These are phyloP conservation scores for Diaporthe citrichinensis DNA, from an alignment of 2,329 filamentous ascomycete species.

Conservation along the genomic window DNA sequence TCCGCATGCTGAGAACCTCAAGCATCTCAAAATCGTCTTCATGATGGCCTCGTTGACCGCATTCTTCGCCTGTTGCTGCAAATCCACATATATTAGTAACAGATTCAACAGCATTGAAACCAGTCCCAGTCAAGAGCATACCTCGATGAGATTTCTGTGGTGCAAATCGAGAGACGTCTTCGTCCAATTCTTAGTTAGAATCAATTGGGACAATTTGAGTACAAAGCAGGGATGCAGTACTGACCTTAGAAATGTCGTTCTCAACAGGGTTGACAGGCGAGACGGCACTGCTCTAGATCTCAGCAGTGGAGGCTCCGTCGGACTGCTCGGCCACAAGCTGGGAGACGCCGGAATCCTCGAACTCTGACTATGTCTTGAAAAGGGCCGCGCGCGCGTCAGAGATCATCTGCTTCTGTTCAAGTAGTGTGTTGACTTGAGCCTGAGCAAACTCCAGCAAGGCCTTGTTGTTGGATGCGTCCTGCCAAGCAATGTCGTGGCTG, in stretches of 20 bases:
- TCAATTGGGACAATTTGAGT: accelerated
- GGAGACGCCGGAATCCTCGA: neutral
- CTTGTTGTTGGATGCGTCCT: neutral
- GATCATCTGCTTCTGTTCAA: neutral
- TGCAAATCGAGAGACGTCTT: neutral
- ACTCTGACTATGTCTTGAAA: neutral
- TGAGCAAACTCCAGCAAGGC: neutral
- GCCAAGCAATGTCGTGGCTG: neutral
- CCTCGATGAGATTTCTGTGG: neutral
- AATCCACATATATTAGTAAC: neutral
- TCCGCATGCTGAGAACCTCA: neutral
- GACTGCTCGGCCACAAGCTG: neutral
- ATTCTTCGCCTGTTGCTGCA: no score
- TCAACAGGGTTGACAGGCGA: neutral
- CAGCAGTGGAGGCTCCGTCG: neutral
- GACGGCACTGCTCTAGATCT: neutral
- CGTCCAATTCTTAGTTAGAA: neutral
- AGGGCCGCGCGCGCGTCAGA: neutral
- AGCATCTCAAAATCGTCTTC: neutral
- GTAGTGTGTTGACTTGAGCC: neutral
- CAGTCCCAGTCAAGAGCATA: neutral
- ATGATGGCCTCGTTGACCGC: neutral
- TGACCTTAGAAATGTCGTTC: neutral
- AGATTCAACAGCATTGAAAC: neutral
- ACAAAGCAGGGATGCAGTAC: neutral